phyloP scores from a whole-genome alignment of 225 moss, liverwort and hornwort species.

The Physcomitrium patens region DNA sequence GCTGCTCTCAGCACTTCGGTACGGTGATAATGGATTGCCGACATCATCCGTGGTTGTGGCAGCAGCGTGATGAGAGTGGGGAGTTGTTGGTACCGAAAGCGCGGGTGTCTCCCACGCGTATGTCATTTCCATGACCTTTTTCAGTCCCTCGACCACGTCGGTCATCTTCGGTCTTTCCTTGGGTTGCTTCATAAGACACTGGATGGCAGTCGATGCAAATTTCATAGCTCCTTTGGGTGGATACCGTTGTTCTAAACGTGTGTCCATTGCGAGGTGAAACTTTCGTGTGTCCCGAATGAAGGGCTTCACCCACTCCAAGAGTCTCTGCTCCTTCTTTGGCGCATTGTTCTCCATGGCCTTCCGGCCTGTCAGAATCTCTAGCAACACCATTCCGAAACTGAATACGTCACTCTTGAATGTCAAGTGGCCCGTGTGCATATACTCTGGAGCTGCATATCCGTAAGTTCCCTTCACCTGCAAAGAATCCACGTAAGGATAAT shows the following conservation, averaged over 20 bases:
- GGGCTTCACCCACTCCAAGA: slow-evolving; percentile 77
- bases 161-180: slow-evolving; percentile 51
- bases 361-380: slow-evolving; percentile 78
- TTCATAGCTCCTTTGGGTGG: slow-evolving; percentile 48
- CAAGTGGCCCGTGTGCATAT: slow-evolving; percentile 64
- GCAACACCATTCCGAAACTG: slow-evolving; percentile 71
- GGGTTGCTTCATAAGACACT: slow-evolving; percentile 63
- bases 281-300: slow-evolving; percentile 43
- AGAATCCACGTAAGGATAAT: background rate
- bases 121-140: slow-evolving; percentile 50
- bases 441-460: slow-evolving; percentile 69
- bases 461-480: slow-evolving; percentile 57
- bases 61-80: background rate
- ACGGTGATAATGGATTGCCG: too few species aligned
- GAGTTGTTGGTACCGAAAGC: background rate
- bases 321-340: slow-evolving; percentile 40
- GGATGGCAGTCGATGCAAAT: slow-evolving; percentile 50
- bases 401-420: slow-evolving; percentile 72
- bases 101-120: slow-evolving; percentile 38
- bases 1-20: too few species aligned
- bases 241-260: slow-evolving; percentile 32
- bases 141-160: slow-evolving; percentile 43
- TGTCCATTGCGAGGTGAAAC: slow-evolving; percentile 49
- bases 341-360: slow-evolving; percentile 48
- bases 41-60: background rate